Evolutionary conservation across 208 protist genomes (phyloP).

Genomic region (Crithidia mellificae): DNA sequence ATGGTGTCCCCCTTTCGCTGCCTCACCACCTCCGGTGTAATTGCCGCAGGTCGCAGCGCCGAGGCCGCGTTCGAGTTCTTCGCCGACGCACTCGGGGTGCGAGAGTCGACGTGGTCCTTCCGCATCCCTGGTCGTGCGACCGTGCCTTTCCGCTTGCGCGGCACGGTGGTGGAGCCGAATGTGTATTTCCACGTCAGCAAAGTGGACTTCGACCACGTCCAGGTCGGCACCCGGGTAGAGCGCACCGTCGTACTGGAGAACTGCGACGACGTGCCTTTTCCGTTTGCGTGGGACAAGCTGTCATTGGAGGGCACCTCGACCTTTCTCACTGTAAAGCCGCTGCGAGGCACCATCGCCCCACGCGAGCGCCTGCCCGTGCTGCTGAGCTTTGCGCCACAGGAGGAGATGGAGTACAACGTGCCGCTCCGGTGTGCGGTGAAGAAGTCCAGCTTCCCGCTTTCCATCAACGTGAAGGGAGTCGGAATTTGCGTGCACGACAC

Average conservation of each 20-base stretch:
- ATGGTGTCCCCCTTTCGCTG: slow-evolving; percentile 88
- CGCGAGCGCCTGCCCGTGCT: slow-evolving; percentile 70
- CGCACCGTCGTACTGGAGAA: slow-evolving; percentile 92
- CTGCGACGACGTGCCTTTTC: slow-evolving; percentile 91
- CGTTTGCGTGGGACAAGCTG: slow-evolving; percentile 90
- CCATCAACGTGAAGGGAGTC: slow-evolving; percentile 96
- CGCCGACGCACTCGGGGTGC: slow-evolving; percentile 78
- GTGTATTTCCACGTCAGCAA: slow-evolving; percentile 90
- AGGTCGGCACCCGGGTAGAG: slow-evolving; percentile 75
- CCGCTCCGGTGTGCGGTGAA: slow-evolving; percentile 91
- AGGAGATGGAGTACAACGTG: slow-evolving; percentile 94
- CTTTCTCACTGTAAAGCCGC: slow-evolving; percentile 81
- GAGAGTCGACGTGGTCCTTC: slow-evolving; percentile 94
- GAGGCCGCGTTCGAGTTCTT: slow-evolving; percentile 97
- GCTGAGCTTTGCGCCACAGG: slow-evolving; percentile 85
- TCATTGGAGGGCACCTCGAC: slow-evolving; percentile 42
- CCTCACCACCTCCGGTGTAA: slow-evolving; percentile 75
- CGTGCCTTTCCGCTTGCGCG: slow-evolving; percentile 95
- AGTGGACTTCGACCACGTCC: slow-evolving; percentile 92
- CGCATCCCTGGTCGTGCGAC: slow-evolving; percentile 77
- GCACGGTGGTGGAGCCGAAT: slow-evolving; percentile 91
- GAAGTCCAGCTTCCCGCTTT: slow-evolving; percentile 89
- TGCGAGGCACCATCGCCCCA: slow-evolving; percentile 76
- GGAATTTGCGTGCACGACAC: slow-evolving; percentile 92
- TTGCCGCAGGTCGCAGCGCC: slow-evolving; percentile 87